These are phyloP conservation scores for Leishmania tarentolae DNA, from an alignment of 208 protist species.

Conservation along the genomic window DNA sequence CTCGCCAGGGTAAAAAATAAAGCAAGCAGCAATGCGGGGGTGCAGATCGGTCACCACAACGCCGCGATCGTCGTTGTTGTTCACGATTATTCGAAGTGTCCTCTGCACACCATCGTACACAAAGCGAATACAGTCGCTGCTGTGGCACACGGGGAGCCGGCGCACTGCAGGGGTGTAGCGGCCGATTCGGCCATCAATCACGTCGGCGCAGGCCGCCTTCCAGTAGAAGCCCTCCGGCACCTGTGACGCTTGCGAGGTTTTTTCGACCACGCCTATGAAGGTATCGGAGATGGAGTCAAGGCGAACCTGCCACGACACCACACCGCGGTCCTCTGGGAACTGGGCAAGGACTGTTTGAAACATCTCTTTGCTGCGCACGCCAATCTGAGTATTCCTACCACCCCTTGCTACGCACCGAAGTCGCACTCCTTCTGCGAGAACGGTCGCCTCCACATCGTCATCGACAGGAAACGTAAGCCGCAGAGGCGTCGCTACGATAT, in stretches of 20 bases:
- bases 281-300: slow-evolving; percentile 67
- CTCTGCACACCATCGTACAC: slow-evolving; percentile 47
- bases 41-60: slow-evolving; percentile 60
- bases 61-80: slow-evolving; percentile 53
- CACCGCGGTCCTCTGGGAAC: slow-evolving; percentile 57
- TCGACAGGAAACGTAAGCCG: slow-evolving; percentile 69
- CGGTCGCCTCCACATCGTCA: slow-evolving; percentile 62
- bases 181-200: slow-evolving; percentile 66
- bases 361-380: slow-evolving; percentile 78
- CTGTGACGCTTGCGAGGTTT: slow-evolving; percentile 25
- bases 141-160: slow-evolving; percentile 62
- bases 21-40: slow-evolving; percentile 64
- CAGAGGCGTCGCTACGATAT: slow-evolving; percentile 15
- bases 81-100: slow-evolving; percentile 52
- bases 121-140: slow-evolving; percentile 63
- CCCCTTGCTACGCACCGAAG: slow-evolving; percentile 60
- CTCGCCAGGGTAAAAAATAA: slow-evolving; percentile 86
- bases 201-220: slow-evolving; percentile 57
- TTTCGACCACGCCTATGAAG: slow-evolving; percentile 82
- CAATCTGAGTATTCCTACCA: slow-evolving; percentile 56
- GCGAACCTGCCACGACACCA: slow-evolving; percentile 73
- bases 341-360: slow-evolving; percentile 39
- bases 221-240: slow-evolving; percentile 85
- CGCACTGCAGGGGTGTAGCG: slow-evolving; percentile 34
- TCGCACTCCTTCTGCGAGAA: slow-evolving; percentile 53